Base-by-base conservation (phyloP, 1,284 basidiomycete genomes). In the Xanthoconium separans region DNA sequence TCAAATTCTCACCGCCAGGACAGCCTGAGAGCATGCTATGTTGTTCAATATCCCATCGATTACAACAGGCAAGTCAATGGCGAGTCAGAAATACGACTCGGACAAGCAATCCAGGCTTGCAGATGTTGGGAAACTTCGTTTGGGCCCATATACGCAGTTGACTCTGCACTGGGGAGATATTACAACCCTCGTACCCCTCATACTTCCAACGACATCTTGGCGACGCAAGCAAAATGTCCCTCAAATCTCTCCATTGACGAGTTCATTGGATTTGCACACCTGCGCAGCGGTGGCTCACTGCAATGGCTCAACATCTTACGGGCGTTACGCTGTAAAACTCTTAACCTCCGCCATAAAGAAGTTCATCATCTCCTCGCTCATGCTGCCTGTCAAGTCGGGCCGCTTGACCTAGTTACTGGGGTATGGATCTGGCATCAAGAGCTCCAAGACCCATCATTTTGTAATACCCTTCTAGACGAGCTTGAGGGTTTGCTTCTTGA, bases 231-330 rank as follows among this genome's bases (percentile, higher is more conserved):
- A 0, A 53, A 68, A 4, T 77, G 75, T 36, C 34, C 34, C n/a
- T 16, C 52, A 69, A 63, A 71, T 4, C 50, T 79, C 2, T 65
- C 57, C n/a, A 55, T 75, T 1, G 76, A 79, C 33, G 78, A 82
- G 53, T 75, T 71, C 37, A 63, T 73, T 8, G 64, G 74, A 0
- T 79, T 76, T 49, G 72, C 70, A 0, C 63, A 64, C 39, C 56
- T 82, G 29, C 75, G 80, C 2, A 71, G 74, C 27, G 79, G 80
- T 3, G 56, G 65, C 2, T 63, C 60, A 0, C 56, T 81, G 0
- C 79, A 82, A 44, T 82, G 79, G 80, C 56, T 75, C 37, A 82
- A 82, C 51, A 75, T 82, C 10, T 56, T 71, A 6, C 67, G 71
- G n/a, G 78, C 74, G 54, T 53, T 81, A n/a, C 65, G 64, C 11